Base-by-base conservation (phyloP, 306 rosid species). In the Medicago ruthenica region DNA sequence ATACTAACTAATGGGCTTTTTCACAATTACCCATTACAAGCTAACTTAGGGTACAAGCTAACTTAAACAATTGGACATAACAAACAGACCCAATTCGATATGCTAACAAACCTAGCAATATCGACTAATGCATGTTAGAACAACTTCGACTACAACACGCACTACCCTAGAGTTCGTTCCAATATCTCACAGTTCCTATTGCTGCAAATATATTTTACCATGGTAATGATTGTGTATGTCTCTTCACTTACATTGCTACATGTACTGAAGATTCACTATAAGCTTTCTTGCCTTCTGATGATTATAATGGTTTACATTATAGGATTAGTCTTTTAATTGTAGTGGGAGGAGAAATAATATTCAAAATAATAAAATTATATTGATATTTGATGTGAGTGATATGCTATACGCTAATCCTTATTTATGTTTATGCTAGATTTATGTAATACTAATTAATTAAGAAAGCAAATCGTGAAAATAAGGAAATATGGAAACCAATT, bases 181-280 rank as follows among this genome's bases (percentile, higher is more conserved):
- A n/a, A n/a, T n/a, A n/a, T n/a, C n/a, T n/a, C n/a, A n/a, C n/a
- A n/a, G 67, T 55, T 39, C 69, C 62, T 66, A 61, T 51, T 78
- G 40, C 68, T 60, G 47, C 76, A 59, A 61, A 45, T 57, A 37
- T 74, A 70, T 20, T 70, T 74, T 61, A 20, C 18, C 48, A 44
- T 51, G 41, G 27, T 55, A 61, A 45, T 22, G 55, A 51, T 36
- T 45, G 31, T 60, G 45, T 60, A 60, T 67, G 16, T 53, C 45
- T 17, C 67, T 61, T 53, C 12, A 48, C 45, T 73, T 27, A 68
- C 69, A 44, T 24, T 59, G 65, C 8, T 45, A 70, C 9, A 42
- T 14, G 20, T 15, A 21, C 17, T 60, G 53, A n/a, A 42, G 36
- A 34, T 11, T 55, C 40, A 24, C 67, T 17, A 48, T 21, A 39